Evolutionary conservation across 2,329 filamentous ascomycete species (phyloP).

Genomic region (Immersiporthe knoxdaviesiana): DNA sequence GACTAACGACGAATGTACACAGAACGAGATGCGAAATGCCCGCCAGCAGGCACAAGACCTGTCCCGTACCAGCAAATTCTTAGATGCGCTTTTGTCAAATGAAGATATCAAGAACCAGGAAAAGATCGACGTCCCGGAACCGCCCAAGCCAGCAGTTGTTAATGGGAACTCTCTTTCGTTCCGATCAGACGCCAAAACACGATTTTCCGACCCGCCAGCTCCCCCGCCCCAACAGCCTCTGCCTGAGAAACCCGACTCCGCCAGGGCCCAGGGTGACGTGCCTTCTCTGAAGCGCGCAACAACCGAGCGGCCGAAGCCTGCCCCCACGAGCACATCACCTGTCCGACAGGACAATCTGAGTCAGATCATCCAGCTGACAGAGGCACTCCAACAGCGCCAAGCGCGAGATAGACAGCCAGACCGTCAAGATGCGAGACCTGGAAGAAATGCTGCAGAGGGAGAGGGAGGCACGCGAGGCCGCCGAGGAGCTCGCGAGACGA

Average conservation of each 20-base stretch:
- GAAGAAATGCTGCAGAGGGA: conserved; percentile 80
- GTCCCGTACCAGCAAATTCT: conserved; percentile 77
- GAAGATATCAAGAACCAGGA: conserved; percentile 66
- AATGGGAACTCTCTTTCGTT: conserved; percentile 58
- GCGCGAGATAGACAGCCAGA: conserved; percentile 85
- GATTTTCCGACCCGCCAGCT: conserved; percentile 91
- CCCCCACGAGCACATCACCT: conserved; percentile 58
- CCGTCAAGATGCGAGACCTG: conserved; percentile 75
- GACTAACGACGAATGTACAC: conserved; percentile 43
- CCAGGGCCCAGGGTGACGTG: conserved; percentile 47
- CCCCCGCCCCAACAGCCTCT: conserved; percentile 91
- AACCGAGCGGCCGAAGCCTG: conserved; percentile 72
- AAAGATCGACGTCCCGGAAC: conserved; percentile 53
- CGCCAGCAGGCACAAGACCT: conserved; percentile 87
- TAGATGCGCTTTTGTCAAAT: conserved; percentile 75
- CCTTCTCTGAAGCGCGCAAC: conserved; percentile 74
- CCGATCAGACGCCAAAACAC: conserved; percentile 75
- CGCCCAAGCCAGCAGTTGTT: conserved; percentile 49
- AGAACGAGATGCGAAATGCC: conserved; percentile 91
- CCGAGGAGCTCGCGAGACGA: conserved; percentile 78
- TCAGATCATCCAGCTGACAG: conserved; percentile 82
- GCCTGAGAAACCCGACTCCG: conserved; percentile 85
- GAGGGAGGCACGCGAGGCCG: conserved; percentile 77
- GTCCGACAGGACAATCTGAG: conserved; percentile 63
- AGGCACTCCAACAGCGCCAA: conserved; percentile 82